Conservation (phyloP, 129 eudicot genomes). For the Oenanthe sinensis region DNA sequence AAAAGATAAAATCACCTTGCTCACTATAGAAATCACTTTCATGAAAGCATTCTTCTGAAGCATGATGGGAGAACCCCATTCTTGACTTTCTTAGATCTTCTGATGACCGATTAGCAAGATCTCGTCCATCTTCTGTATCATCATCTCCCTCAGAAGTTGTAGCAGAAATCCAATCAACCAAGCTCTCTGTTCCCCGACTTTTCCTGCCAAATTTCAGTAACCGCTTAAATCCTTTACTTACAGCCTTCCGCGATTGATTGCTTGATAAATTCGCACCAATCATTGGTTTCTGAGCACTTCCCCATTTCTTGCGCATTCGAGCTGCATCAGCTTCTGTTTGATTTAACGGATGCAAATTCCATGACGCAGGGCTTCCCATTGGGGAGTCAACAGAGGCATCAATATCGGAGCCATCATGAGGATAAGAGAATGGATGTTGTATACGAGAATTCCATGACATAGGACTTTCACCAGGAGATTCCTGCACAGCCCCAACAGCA, state of each 20-base stretch:
- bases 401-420: constrained; percentile 54
- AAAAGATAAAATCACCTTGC: constrained; percentile 46
- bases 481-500: constrained; percentile 37
- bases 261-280: constrained; percentile 43
- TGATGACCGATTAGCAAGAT: constrained; percentile 62
- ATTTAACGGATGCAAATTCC: constrained; percentile 62
- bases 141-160: constrained; percentile 99
- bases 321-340: constrained; percentile 72
- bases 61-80: constrained; percentile 66
- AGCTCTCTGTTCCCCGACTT: constrained; percentile 54
- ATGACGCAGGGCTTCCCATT: constrained; percentile 69
- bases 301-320: constrained; percentile 93
- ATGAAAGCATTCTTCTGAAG: constrained; percentile 65
- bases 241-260: constrained; percentile 59
- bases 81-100: constrained; percentile 93
- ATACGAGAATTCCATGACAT: constrained; percentile 59
- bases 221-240: constrained; percentile 75
- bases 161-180: constrained; percentile 73
- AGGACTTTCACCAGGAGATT: constrained; percentile 75
- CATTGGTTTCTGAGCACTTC: constrained; percentile 63
- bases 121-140: constrained; percentile 89
- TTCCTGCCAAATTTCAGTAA: constrained; percentile 85
- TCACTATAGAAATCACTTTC: constrained; percentile 57
- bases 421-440: constrained; percentile 52
- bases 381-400: constrained; percentile 71